Percentiles rank a stretch among this genome's conserved stretches.
Evolutionary conservation across 257 asterid species (phyloP).

Genomic region (Thymus quinquecostatus): DNA sequence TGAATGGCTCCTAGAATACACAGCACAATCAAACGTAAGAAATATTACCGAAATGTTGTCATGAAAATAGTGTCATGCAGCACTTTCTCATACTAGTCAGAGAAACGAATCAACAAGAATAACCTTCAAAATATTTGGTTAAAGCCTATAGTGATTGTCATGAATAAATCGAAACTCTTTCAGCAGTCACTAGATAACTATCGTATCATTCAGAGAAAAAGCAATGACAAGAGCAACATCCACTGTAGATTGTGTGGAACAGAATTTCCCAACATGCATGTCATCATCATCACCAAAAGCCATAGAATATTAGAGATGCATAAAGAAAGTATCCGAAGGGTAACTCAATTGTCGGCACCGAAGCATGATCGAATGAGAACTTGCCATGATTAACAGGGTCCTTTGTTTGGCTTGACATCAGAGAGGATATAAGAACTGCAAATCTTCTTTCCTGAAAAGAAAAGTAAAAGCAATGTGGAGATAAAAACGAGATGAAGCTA

Average conservation of each 20-base stretch:
- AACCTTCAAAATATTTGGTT: background rate
- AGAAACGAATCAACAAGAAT: background rate
- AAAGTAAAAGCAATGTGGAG: background rate
- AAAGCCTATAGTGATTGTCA: background rate
- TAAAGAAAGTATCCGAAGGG: background rate
- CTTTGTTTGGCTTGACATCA: slow-evolving; percentile 95
- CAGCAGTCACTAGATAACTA: background rate
- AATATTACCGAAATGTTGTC: background rate
- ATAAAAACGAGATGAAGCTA: background rate
- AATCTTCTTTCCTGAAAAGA: slow-evolving; percentile 84
- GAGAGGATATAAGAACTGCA: slow-evolving; percentile 85
- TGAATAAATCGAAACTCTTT: background rate
- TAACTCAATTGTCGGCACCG: background rate
- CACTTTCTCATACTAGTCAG: background rate
- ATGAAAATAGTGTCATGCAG: slow-evolving; percentile 3
- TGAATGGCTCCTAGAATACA: slow-evolving; percentile 83
- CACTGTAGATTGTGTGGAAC: background rate
- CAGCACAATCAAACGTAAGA: background rate
- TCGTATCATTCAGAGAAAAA: background rate
- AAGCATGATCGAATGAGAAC: slow-evolving; percentile 36
- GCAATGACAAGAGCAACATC: background rate
- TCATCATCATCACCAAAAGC: background rate
- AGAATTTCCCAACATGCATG: background rate
- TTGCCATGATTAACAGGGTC: slow-evolving; percentile 93
- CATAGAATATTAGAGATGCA: background rate